Percentiles rank a stretch among this genome's conserved stretches.
These are phyloP conservation scores for Biscogniauxia mediterranea DNA, from an alignment of 2,329 filamentous ascomycete genomes.

Conservation along the genomic window DNA sequence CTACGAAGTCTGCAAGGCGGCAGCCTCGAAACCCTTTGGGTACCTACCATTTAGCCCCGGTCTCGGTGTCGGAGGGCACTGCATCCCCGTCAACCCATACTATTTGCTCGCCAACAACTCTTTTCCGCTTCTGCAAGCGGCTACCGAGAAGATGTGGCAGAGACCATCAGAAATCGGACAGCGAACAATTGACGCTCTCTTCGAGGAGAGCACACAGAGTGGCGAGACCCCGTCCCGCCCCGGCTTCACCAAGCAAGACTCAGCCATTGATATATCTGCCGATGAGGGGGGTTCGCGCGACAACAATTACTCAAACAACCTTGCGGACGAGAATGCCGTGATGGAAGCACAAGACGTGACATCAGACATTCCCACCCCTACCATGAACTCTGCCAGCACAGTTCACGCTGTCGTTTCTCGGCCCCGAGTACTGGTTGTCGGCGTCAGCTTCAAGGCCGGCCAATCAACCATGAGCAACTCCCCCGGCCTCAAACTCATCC, in stretches of 20 bases:
- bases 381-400: neutral
- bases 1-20: constrained; percentile 49
- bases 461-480: constrained; percentile 48
- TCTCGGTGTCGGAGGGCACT: constrained; percentile 54
- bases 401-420: neutral
- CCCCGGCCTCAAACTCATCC: constrained; percentile 43
- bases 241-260: neutral
- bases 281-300: neutral
- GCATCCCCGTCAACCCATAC: constrained; percentile 55
- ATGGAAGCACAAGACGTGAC: neutral
- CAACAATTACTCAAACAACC: neutral
- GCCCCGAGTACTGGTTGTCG: constrained; percentile 42
- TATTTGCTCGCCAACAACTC: constrained; percentile 49
- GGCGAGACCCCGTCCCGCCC: neutral
- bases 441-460: constrained; percentile 50
- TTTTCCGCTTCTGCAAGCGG: constrained; percentile 46
- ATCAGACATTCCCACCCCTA: neutral
- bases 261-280: neutral
- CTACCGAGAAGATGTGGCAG: constrained; percentile 43
- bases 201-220: constrained; percentile 6
- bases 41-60: constrained; percentile 48
- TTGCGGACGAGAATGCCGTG: neutral
- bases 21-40: constrained; percentile 52
- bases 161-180: constrained; percentile 41
- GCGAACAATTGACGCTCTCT: constrained; percentile 34